Percentiles rank a stretch among this genome's conserved stretches.
Conservation (phyloP, 768 basidiomycete genomes). For the Trametes elegans region DNA sequence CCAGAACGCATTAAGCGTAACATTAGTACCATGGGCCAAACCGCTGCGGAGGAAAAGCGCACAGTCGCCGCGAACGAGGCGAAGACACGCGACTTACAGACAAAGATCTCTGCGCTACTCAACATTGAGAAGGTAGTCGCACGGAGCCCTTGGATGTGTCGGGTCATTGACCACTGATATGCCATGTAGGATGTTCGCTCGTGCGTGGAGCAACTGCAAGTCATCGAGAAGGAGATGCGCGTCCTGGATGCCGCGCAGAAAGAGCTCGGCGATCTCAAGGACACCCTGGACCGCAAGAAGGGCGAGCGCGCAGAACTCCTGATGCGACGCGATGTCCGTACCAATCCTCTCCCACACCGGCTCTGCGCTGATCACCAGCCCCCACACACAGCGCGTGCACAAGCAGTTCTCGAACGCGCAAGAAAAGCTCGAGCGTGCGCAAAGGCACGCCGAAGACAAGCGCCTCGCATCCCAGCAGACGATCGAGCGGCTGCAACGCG, state of each 20-base stretch:
- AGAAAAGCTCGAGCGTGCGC: slow-evolving; percentile 78
- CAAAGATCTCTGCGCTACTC: slow-evolving; percentile 66
- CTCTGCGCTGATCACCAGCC: background rate
- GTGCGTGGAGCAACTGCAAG: slow-evolving; percentile 74
- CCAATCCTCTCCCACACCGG: background rate
- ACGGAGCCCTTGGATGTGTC: too few relatives aligned
- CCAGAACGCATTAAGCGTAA: slow-evolving; percentile 86
- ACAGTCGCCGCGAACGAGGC: slow-evolving; percentile 61
- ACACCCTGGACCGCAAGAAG: slow-evolving; percentile 66
- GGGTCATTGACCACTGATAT: background rate
- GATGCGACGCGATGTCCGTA: slow-evolving; percentile 62
- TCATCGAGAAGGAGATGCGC: slow-evolving; percentile 64
- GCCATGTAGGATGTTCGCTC: slow-evolving; percentile 59
- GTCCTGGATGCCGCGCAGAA: slow-evolving; percentile 65
- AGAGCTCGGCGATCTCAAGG: slow-evolving; percentile 64
- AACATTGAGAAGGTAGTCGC: slow-evolving; percentile 69
- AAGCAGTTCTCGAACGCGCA: slow-evolving; percentile 79
- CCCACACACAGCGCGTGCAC: slow-evolving; percentile 59
- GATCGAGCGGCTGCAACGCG: slow-evolving; percentile 71
- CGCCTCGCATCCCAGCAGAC: slow-evolving; percentile 68
- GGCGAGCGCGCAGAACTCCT: slow-evolving; percentile 72
- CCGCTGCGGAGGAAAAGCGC: slow-evolving; percentile 69
- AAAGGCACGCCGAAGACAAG: slow-evolving; percentile 79
- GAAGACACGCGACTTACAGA: slow-evolving; percentile 75
- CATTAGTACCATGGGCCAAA: slow-evolving; percentile 71